Evolutionary conservation across 306 rosid genomes (phyloP).

Genomic region (Castanea sativa): DNA sequence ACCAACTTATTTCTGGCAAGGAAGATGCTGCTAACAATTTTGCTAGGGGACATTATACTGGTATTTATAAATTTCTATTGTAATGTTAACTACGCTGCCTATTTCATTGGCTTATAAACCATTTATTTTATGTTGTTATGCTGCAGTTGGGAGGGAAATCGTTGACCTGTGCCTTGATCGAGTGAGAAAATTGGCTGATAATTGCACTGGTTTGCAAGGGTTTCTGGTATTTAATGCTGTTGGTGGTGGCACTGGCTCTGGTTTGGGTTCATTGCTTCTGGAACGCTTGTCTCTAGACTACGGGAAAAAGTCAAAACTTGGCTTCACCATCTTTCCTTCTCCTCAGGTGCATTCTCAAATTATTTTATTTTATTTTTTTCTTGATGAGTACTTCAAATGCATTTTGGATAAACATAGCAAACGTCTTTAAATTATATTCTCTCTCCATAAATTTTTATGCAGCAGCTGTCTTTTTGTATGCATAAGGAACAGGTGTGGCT

Average conservation of each 20-base stretch:
- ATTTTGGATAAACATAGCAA: neutral
- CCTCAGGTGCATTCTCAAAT: conserved; percentile 54
- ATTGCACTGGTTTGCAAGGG: conserved; percentile 78
- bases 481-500: neutral
- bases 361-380: neutral
- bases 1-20: conserved; percentile 69
- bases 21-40: conserved; percentile 84
- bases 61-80: conserved; percentile 25
- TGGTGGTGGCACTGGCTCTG: conserved; percentile 89
- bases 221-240: conserved; percentile 74
- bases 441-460: neutral
- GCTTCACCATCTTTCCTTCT: conserved; percentile 73
- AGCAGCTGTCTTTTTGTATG: neutral
- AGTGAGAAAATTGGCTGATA: conserved; percentile 63
- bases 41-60: conserved; percentile 76
- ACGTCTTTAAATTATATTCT: neutral
- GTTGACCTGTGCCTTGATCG: conserved; percentile 66
- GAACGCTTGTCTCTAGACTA: conserved; percentile 69
- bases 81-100: neutral
- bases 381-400: neutral
- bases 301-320: conserved; percentile 73
- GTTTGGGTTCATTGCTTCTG: conserved; percentile 67
- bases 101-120: conserved; percentile 17
- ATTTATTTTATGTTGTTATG: conserved; percentile 22
- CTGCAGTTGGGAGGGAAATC: conserved; percentile 66